Base-by-base conservation (phyloP, 768 basidiomycete species). In the Wakefieldia striispora region DNA sequence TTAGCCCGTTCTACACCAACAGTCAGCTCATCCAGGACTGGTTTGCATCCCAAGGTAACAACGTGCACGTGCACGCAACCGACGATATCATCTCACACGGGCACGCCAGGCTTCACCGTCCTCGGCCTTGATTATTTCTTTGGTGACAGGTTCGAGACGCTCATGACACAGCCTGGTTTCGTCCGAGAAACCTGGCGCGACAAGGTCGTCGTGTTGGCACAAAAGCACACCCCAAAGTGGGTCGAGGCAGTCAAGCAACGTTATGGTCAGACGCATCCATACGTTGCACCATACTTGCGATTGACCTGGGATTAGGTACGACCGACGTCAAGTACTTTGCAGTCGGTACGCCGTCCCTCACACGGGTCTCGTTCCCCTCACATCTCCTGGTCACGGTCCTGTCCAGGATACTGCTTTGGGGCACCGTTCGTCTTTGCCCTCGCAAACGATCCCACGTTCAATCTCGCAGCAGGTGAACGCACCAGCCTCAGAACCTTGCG, bases 111-210 rank as follows among this genome's bases (percentile, higher is more conserved):
- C 1, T 85, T 77, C 58, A 65, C 71, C 39, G 82, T 85, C 4
- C 62, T 84, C 5, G 82, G 81, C 2, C 64, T 78, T 36, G 84
- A 86, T 52, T 85, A 83, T 63, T 84, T 86, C 65, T 73, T 82
- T 43, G 81, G 83, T 7, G 80, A 84, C 45, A 70, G 76, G 11
- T 56, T 84, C 1, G 57, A 75, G n/a, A 46, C 57, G 1, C 72
- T 77, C 52, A 60, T 66, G 19, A 62, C 67, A 3, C 69, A 75
- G 33, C 65, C 70, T 11, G 62, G 41, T 16, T 75, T 72, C 40
- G 68, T 76, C 48, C 67, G 70, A 27, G 34, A 50, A 1, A 68
- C 67, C 0, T 86, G 82, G 81, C 63, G 74, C 17, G 54, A 49
- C 1, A 72, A 69, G 40, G 57, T 59, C 11, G 61, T 62, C 26